Conservation (phyloP, 805 yeast species). For the Ogataea kodamae region DNA sequence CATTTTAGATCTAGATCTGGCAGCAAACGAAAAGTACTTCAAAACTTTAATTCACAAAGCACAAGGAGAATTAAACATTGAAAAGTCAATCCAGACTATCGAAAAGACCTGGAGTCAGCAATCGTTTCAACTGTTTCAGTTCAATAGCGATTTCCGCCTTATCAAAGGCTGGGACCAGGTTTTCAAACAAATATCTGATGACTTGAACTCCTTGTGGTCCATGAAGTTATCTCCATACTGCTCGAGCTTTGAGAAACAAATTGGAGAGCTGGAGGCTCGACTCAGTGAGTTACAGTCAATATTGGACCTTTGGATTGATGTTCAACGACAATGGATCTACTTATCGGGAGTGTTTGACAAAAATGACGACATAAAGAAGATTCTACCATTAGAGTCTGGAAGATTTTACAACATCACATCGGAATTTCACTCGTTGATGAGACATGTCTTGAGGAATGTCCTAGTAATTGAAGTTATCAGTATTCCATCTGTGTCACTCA, state of each 20-base stretch:
- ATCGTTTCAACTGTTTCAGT: slow-evolving; percentile 51
- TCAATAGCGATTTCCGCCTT: slow-evolving; percentile 48
- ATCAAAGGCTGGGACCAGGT: slow-evolving; percentile 67
- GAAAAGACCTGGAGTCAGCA: slow-evolving; percentile 52
- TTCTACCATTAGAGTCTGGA: slow-evolving; percentile 66
- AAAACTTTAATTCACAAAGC: slow-evolving; percentile 58
- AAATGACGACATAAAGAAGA: slow-evolving; percentile 52
- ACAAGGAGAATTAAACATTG: slow-evolving; percentile 65
- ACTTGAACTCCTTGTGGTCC: slow-evolving; percentile 58
- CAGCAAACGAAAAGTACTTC: slow-evolving; percentile 42
- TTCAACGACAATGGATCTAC: slow-evolving; percentile 86
- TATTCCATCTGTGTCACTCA: slow-evolving; percentile 44
- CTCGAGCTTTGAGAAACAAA: slow-evolving; percentile 55
- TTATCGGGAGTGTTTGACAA: slow-evolving; percentile 72
- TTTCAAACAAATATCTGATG: slow-evolving; percentile 55
- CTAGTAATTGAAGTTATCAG: slow-evolving; percentile 53
- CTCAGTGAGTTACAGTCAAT: slow-evolving; percentile 49
- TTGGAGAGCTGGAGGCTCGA: slow-evolving; percentile 50
- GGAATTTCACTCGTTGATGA: slow-evolving; percentile 55
- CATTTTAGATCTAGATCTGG: slow-evolving; percentile 56
- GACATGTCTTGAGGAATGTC: slow-evolving; percentile 45
- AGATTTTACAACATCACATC: slow-evolving; percentile 61
- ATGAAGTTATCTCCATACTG: slow-evolving; percentile 70
- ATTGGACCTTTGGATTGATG: slow-evolving; percentile 73
- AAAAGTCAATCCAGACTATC: slow-evolving; percentile 50